Base-by-base conservation (phyloP, 805 yeast species). In the Lipomyces anomalus region DNA sequence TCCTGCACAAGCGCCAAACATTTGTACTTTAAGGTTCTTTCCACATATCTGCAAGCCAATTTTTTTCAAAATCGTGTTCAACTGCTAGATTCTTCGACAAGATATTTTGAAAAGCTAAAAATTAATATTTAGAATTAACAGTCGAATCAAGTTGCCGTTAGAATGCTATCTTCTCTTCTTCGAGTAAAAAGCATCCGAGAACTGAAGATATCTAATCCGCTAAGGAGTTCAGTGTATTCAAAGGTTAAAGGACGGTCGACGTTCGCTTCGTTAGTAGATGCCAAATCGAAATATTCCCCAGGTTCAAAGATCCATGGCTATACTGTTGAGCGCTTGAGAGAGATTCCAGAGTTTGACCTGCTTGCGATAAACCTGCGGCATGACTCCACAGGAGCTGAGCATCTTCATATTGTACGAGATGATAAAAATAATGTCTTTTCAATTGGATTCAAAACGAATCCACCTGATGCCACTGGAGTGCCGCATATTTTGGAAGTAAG, bases 381-480 rank as follows among this genome's bases (percentile, higher is more conserved):
- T 63, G 58, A 59, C 20, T 71, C 67, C 33, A 80, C 95, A 0
- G 92, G 90, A 1, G 73, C 95, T 6, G 71, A 78, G 46, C 97
- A 90, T 65, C 62, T 92, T 23, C 98, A 92, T 61, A 76, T 92
- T 42, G 95, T 83, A 55, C 72, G 90, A 26, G 78, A 80, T 46
- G 97, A 90, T 60, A 68, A 71, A 40, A 90, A 89, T 63, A 87
- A 87, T 61, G 97, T 87, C 7, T 92, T 92, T 61, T 78, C 89
- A 52, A 76, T 92, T 35, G 87, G 84, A 1, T 89, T 92, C 69
- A 87, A 86, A 65, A 92, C 98, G 0, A 85, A 88, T 57, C 95
- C 98, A 0, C 96, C 97, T 0, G 81, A 92, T 61, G 73, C 78
- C n/a, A 84, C 95, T 3, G 98, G 98, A 20, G 85, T 92, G 1